Evolutionary conservation across 1,284 basidiomycete genomes (phyloP).

Genomic region (Fereydounia khargensis): DNA sequence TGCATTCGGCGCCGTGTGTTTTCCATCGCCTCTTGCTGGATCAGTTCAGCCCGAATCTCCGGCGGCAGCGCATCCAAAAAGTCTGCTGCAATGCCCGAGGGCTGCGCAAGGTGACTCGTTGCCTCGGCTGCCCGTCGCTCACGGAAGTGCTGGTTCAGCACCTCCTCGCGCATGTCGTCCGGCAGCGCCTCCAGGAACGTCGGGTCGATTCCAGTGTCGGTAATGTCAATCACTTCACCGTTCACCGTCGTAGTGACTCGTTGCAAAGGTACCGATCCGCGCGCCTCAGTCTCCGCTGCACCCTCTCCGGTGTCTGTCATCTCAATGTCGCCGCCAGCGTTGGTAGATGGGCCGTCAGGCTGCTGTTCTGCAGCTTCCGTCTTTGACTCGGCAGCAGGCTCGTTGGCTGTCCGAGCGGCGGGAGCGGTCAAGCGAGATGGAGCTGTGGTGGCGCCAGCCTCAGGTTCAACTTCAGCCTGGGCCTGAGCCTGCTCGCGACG

Average conservation of each 20-base stretch:
- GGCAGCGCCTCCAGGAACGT: constrained; percentile 96
- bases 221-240: constrained; percentile 93
- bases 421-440: too few species aligned
- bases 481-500: constrained; percentile 48
- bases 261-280: not conserved
- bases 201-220: constrained; percentile 96
- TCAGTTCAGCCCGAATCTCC: constrained; percentile 91
- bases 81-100: constrained; percentile 83
- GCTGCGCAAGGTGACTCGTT: constrained; percentile 62
- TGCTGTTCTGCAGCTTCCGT: constrained; percentile 1
- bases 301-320: constrained; percentile 35
- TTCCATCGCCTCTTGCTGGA: constrained; percentile 88
- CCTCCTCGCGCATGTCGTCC: constrained; percentile 98
- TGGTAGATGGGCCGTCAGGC: too few species aligned
- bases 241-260: constrained; percentile 64
- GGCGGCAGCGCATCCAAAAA: constrained; percentile 95
- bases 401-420: too few species aligned
- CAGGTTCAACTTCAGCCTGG: not conserved
- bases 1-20: constrained; percentile 60
- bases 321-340: constrained; percentile 36
- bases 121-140: constrained; percentile 67
- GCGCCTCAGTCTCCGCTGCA: not conserved
- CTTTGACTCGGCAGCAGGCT: constrained; percentile 20
- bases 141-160: constrained; percentile 92
- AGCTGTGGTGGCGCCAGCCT: not conserved